These are phyloP conservation scores for Metschnikowia vanudenii DNA, from an alignment of 805 yeast species.

Conservation along the genomic window DNA sequence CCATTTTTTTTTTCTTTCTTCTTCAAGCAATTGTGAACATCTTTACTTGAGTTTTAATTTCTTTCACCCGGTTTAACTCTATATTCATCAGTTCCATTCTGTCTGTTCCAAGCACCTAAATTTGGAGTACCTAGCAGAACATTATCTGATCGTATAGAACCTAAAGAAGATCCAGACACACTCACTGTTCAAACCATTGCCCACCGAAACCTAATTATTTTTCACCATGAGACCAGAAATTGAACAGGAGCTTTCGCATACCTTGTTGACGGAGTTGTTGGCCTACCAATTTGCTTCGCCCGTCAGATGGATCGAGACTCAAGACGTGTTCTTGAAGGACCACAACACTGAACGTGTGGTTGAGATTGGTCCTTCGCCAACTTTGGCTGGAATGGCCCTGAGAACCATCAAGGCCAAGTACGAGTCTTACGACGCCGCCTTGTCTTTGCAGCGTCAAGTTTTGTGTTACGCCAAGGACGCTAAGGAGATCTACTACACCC, in stretches of 20 bases:
- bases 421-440: conserved; percentile 97
- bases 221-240: conserved; percentile 80
- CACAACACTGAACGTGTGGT: conserved; percentile 96
- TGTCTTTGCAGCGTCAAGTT: conserved; percentile 89
- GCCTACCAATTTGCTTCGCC: conserved; percentile 99
- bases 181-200: background rate
- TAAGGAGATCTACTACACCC: conserved; percentile 93
- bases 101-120: no score
- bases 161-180: background rate
- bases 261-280: conserved; percentile 87
- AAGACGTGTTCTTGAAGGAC: conserved; percentile 92
- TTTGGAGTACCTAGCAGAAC: background rate
- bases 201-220: no score
- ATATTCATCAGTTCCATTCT: background rate
- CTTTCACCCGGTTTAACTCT: background rate
- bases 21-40: conserved; percentile 2
- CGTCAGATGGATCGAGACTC: conserved; percentile 99
- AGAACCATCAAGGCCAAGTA: conserved; percentile 94
- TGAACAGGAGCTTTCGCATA: conserved; percentile 96
- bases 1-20: background rate
- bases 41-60: background rate
- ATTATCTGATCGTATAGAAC: no score
- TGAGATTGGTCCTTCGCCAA: conserved; percentile 98
- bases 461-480: conserved; percentile 94
- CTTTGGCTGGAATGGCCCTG: conserved; percentile 97